These are phyloP conservation scores for Suillus placidus DNA, from an alignment of 768 basidiomycete species.

Conservation along the genomic window DNA sequence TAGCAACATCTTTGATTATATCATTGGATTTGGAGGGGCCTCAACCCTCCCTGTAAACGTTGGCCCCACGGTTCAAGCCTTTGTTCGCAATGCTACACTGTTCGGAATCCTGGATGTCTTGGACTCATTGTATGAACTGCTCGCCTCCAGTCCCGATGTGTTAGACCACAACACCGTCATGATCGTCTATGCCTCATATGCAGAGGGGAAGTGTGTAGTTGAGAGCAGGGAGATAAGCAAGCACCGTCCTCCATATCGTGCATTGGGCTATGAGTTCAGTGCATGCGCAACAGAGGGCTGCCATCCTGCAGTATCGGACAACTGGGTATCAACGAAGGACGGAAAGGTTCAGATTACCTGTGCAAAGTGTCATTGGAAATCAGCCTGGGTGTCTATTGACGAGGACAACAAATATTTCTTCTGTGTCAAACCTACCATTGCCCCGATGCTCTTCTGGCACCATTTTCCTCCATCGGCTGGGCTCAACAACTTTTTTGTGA, in stretches of 20 bases:
- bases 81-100: neutral
- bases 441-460: neutral
- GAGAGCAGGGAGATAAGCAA: neutral
- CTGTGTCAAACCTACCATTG: neutral
- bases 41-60: conserved; percentile 1
- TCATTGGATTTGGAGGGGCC: conserved; percentile 6
- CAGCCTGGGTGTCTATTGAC: neutral
- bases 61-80: neutral
- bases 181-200: neutral
- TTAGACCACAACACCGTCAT: neutral
- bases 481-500: neutral
- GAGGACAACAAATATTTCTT: neutral
- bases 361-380: neutral
- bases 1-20: conserved; percentile 4
- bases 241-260: neutral
- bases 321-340: neutral
- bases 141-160: neutral
- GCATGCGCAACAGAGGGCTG: neutral
- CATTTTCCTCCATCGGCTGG: neutral
- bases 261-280: neutral
- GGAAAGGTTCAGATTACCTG: neutral
- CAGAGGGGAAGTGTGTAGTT: neutral
- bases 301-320: neutral
- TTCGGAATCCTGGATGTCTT: neutral
- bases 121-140: neutral